Percentiles rank a stretch among this genome's conserved stretches.
Evolutionary conservation across 257 asterid genomes (phyloP).

Genomic region (Salvia rosmarinus): DNA sequence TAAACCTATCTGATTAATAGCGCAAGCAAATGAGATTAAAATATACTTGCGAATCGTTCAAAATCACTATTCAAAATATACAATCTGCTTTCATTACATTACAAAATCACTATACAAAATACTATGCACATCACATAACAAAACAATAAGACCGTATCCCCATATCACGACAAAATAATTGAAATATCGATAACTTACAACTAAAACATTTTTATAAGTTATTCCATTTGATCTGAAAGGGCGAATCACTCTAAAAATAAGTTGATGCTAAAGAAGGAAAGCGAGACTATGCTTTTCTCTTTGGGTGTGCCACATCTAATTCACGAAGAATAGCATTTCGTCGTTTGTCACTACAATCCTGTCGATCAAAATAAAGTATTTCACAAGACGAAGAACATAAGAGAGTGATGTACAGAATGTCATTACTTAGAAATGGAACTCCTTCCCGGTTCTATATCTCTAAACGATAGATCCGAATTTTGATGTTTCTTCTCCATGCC

Average conservation of each 20-base stretch:
- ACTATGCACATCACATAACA: too few species aligned
- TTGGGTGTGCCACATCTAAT: constrained; percentile 94
- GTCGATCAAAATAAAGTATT: constrained; percentile 29
- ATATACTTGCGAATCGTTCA: too few species aligned
- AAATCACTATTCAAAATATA: too few species aligned
- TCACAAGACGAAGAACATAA: constrained; percentile 6
- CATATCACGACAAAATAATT: too few species aligned
- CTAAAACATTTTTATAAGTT: too few species aligned
- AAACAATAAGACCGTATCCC: too few species aligned
- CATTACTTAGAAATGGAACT: not conserved
- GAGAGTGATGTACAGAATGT: not conserved
- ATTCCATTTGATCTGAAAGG: not conserved
- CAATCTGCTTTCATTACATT: too few species aligned
- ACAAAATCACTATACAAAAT: too few species aligned
- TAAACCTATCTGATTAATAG: too few species aligned
- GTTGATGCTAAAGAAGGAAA: not conserved
- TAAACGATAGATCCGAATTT: constrained; percentile 17
- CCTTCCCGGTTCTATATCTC: constrained; percentile 5
- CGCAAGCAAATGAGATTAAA: too few species aligned
- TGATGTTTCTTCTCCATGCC: not conserved
- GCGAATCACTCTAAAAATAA: not conserved
- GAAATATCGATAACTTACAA: too few species aligned
- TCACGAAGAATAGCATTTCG: constrained; percentile 95
- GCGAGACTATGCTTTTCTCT: constrained; percentile 66
- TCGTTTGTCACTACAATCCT: constrained; percentile 96